phyloP scores from a whole-genome alignment of 2,329 filamentous ascomycete species.

The Emmonsia crescens region DNA sequence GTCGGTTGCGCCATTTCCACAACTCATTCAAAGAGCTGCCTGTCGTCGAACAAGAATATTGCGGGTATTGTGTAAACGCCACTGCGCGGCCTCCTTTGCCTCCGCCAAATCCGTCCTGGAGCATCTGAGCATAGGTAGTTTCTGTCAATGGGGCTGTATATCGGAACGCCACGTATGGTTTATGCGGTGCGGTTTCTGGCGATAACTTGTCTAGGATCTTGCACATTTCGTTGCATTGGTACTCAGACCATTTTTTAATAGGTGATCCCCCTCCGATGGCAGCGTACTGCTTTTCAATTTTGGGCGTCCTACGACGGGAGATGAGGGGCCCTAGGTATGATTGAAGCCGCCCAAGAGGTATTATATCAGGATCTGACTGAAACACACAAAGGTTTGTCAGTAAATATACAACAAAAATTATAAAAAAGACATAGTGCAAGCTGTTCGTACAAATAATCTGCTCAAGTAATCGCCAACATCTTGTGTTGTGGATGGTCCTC shows the following conservation, averaged over 20 bases:
- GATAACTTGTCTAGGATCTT: conserved; percentile 86
- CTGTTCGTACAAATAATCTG: conserved; percentile 67
- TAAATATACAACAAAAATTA: conserved; percentile 6
- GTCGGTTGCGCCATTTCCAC: conserved; percentile 84
- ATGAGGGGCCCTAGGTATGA: conserved; percentile 83
- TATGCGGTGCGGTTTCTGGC: conserved; percentile 89
- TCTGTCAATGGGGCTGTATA: conserved; percentile 92
- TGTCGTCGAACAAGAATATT: conserved; percentile 96
- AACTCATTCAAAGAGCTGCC: conserved; percentile 93
- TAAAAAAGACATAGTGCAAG: not conserved
- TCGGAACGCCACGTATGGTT: conserved; percentile 93
- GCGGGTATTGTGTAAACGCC: conserved; percentile 95
- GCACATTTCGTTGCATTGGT: conserved; percentile 91
- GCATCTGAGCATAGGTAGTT: conserved; percentile 73
- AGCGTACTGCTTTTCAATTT: conserved; percentile 91
- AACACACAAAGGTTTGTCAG: conserved; percentile 1
- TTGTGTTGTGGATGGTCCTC: conserved; percentile 74
- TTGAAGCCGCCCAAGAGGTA: conserved; percentile 87
- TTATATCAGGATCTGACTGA: conserved; percentile 83
- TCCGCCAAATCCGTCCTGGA: conserved; percentile 81
- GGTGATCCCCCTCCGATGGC: conserved; percentile 96
- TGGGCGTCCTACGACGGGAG: conserved; percentile 75
- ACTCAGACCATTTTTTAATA: conserved; percentile 95
- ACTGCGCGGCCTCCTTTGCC: conserved; percentile 88
- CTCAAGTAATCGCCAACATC: conserved; percentile 87